Base-by-base conservation (phyloP, 495 filamentous ascomycete genomes). In the Lophiostoma macrostomum region DNA sequence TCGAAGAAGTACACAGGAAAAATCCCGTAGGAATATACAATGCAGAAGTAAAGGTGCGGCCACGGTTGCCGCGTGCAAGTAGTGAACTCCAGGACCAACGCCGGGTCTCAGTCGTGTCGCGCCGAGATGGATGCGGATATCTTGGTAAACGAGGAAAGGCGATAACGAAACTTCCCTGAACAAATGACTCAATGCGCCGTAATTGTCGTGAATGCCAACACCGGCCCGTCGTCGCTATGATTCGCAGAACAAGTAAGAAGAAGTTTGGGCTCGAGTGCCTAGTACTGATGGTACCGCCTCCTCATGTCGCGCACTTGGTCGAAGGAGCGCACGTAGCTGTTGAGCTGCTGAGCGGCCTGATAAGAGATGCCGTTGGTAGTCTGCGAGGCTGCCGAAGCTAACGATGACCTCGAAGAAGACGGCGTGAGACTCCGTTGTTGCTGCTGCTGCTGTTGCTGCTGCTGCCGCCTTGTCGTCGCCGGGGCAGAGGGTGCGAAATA, bases 291-390 rank as follows among this genome's bases (percentile, higher is more conserved):
- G 65, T 79, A 69, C 45, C 82, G 76, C 61, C 84, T 72, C 54
- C 80, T 82, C 59, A 76, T 73, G 59, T 84, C 78, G 22, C 89
- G 81, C 41, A 85, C 80, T 47, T 85, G 87, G 65, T 95, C 90
- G 71, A 96, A 96, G 3, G 83, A 88, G 66, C 82, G 85, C 28
- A 88, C 87, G 69, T 96, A 96, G 50, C 84, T 83, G 38, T 86
- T 81, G 41, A 96, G 80, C 68, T 95, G 87, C 66, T 80, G 84
- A 53, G 83, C 82, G 20, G 86, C 81, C 68, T 88, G 85, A 44
- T 85, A 83, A 14, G 89, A 87, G 53, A 91, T 73, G 50, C 83
- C 81, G 12, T 43, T 46, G 35, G 74, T 68, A n/a, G 70, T 64
- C 14, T 71, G 69, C 3, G 76, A 74, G 14, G 74, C 78, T 66